phyloP scores from a whole-genome alignment of 352 stramenopile genomes.

The Thalassiosira sp. region DNA sequence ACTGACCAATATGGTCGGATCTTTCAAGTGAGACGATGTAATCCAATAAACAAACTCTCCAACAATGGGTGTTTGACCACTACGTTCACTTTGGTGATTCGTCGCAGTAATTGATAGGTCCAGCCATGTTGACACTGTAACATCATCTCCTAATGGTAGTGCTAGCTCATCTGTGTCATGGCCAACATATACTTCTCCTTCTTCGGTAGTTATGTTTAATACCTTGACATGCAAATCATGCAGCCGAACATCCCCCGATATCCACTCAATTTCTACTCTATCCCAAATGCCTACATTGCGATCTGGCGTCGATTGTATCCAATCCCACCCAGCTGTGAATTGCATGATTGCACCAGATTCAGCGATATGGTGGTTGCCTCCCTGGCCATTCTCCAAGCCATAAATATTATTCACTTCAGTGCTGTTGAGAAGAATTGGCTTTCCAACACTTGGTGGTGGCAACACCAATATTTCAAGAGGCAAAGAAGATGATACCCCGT shows the following conservation, averaged over 20 bases:
- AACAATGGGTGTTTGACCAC: background rate
- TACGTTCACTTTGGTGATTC: conserved; percentile 6
- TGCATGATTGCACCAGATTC: conserved; percentile 56
- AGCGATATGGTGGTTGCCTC: conserved; percentile 57
- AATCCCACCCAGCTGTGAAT: conserved; percentile 64
- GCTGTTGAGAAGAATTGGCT: conserved; percentile 11
- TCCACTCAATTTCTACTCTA: conserved; percentile 38
- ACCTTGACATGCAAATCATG: conserved; percentile 34
- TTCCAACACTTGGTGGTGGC: conserved; percentile 28
- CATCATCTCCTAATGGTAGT: conserved; percentile 42
- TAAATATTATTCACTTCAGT: background rate
- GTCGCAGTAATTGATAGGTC: conserved; percentile 40
- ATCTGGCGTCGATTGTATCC: conserved; percentile 55
- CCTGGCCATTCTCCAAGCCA: conserved; percentile 22
- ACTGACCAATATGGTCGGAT: conserved; percentile 17
- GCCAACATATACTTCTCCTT: background rate
- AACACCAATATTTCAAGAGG: conserved; percentile 48
- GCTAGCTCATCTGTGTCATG: conserved; percentile 3
- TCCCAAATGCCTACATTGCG: conserved; percentile 59
- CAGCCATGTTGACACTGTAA: conserved; percentile 31
- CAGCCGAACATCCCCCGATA: conserved; percentile 32
- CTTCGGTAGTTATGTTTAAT: conserved; percentile 4
- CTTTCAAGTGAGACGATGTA: conserved; percentile 3
- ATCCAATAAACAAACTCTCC: conserved; percentile 24
- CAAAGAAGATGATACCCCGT: background rate